Evolutionary conservation across 108 stramenopile species (phyloP).

Genomic region (Aureococcus anophagefferens): DNA sequence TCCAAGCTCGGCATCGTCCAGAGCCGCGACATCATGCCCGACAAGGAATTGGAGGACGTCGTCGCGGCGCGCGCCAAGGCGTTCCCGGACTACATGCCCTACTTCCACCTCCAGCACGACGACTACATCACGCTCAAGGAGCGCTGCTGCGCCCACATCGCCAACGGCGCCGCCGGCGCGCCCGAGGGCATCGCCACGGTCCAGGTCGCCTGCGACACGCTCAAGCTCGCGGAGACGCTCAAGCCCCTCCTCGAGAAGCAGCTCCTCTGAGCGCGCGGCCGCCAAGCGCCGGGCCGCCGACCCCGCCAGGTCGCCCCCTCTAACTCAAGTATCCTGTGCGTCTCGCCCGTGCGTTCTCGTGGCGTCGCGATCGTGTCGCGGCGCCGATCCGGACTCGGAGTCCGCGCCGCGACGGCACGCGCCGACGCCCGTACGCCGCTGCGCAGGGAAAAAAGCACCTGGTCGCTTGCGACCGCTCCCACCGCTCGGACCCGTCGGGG

Average conservation of each 20-base stretch:
- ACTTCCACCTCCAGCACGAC: constrained; percentile 84
- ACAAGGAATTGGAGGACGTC: constrained; percentile 73
- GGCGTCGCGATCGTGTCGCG: too few species aligned
- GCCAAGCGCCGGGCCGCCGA: too few species aligned
- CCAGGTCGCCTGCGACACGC: constrained; percentile 73
- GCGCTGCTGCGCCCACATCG: constrained; percentile 59
- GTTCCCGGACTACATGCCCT: constrained; percentile 83
- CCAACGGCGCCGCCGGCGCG: constrained; percentile 49
- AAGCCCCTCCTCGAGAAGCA: constrained; percentile 22
- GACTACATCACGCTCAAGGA: constrained; percentile 92
- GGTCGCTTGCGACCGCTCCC: too few species aligned
- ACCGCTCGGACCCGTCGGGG: too few species aligned
- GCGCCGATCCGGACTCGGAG: too few species aligned
- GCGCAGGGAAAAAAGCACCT: too few species aligned
- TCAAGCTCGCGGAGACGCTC: constrained; percentile 76
- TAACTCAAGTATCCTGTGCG: too few species aligned
- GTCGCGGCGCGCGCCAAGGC: constrained; percentile 61
- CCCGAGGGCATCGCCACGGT: constrained; percentile 78
- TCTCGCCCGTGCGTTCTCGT: too few species aligned
- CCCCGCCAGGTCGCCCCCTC: too few species aligned
- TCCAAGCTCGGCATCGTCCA: constrained; percentile 52
- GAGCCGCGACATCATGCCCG: constrained; percentile 64
- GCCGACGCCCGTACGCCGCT: too few species aligned
- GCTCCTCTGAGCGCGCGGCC: too few species aligned
- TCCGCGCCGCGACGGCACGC: too few species aligned